Conservation (phyloP, 495 filamentous ascomycete species). For the Neurospora sp. region DNA sequence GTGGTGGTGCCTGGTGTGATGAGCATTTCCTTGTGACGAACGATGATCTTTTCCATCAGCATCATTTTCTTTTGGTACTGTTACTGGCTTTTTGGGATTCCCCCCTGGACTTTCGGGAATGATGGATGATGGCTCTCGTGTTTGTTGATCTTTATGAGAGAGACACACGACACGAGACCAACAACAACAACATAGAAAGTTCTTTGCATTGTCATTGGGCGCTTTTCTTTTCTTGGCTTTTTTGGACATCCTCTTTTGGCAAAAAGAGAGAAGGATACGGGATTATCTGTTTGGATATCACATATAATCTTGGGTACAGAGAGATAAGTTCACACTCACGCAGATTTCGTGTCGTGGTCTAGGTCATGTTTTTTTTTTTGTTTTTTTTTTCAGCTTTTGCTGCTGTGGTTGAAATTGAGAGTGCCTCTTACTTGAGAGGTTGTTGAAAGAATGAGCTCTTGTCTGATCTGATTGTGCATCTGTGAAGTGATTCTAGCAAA, state of each 20-base stretch:
- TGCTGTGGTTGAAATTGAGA: neutral
- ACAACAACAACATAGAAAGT: neutral
- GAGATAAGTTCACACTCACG: neutral
- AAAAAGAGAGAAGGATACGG: neutral
- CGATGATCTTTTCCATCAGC: neutral
- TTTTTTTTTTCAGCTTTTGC: neutral
- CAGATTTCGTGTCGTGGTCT: neutral
- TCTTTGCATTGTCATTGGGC: constrained; percentile 8
- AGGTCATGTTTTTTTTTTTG: neutral
- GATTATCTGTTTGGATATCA: neutral
- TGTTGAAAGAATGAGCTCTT: neutral
- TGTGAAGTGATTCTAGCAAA: neutral
- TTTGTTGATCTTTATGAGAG: neutral
- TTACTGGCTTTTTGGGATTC: constrained; percentile 2
- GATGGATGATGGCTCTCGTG: neutral
- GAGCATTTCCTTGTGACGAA: neutral
- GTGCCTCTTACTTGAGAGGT: neutral
- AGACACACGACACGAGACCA: neutral
- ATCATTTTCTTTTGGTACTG: neutral
- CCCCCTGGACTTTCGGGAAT: neutral
- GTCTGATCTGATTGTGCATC: neutral
- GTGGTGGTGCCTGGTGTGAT: neutral
- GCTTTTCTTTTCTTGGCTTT: constrained; percentile 1
- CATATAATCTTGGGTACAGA: neutral
- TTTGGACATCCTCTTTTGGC: neutral